Evolutionary conservation across 2,329 filamentous ascomycete species (phyloP).

Genomic region (Teratosphaeria nubilosa): DNA sequence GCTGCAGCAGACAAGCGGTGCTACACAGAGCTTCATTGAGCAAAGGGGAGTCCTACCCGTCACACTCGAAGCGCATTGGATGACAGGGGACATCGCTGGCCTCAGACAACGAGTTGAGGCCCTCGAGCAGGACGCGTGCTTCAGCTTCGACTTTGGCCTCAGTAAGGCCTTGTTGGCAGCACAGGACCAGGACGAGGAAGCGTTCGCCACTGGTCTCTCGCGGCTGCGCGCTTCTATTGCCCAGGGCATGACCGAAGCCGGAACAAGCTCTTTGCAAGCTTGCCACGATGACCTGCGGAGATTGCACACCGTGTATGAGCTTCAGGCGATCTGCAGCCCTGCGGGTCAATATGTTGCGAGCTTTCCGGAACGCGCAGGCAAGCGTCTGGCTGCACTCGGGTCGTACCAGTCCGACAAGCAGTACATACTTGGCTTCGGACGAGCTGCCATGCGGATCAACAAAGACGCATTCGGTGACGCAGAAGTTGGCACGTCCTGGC

Average conservation of each 20-base stretch:
- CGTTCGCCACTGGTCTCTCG: conserved; percentile 50
- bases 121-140: conserved; percentile 24
- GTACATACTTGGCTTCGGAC: conserved; percentile 74
- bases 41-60: conserved; percentile 58
- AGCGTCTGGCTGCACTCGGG: conserved; percentile 79
- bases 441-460: conserved; percentile 60
- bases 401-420: conserved; percentile 89
- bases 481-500: conserved; percentile 76
- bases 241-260: conserved; percentile 62
- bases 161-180: conserved; percentile 55
- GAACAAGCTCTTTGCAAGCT: conserved; percentile 69
- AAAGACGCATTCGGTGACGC: conserved; percentile 38
- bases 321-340: conserved; percentile 61
- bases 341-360: conserved; percentile 3
- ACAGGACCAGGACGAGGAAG: conserved; percentile 39
- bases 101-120: conserved; percentile 52
- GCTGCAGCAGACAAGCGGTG: conserved; percentile 23
- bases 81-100: conserved; percentile 69
- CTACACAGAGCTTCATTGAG: neutral
- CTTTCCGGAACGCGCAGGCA: conserved; percentile 25
- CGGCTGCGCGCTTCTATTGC: conserved; percentile 61
- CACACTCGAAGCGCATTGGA: conserved; percentile 86
- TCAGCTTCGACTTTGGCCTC: conserved; percentile 75
- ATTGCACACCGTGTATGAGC: conserved; percentile 76
- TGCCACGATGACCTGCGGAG: conserved; percentile 79